phyloP scores from a whole-genome alignment of 306 rosid species.

The Alnus rubra region DNA sequence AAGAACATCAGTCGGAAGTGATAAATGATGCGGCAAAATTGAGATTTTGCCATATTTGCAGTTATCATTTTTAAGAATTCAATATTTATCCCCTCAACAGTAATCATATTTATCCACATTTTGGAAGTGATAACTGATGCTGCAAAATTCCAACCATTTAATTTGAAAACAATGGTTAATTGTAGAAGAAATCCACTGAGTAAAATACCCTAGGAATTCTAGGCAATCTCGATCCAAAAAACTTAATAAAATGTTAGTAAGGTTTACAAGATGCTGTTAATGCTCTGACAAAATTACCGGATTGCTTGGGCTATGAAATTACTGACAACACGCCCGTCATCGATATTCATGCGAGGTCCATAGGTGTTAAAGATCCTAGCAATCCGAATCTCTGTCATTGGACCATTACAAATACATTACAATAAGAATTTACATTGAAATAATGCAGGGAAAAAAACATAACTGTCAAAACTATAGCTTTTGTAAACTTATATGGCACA shows the following conservation, averaged over 20 bases:
- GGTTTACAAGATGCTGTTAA: background rate
- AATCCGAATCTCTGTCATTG: conserved; percentile 67
- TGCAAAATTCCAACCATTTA: too few species aligned
- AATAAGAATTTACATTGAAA: background rate
- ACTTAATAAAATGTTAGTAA: background rate
- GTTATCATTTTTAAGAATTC: too few species aligned
- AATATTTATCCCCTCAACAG: too few species aligned
- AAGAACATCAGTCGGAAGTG: background rate
- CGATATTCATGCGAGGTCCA: conserved; percentile 98
- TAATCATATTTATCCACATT: too few species aligned
- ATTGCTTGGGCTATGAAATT: conserved; percentile 96
- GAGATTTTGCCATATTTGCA: too few species aligned
- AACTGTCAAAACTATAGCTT: background rate
- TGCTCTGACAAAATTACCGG: conserved; percentile 49
- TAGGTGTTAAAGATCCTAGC: conserved; percentile 97
- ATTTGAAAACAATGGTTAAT: too few species aligned
- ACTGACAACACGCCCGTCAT: conserved; percentile 98
- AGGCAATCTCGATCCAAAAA: background rate
- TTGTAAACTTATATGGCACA: conserved; percentile 6
- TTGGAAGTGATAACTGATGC: too few species aligned
- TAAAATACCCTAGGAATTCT: too few species aligned
- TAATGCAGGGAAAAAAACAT: conserved; percentile 10
- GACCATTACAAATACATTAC: background rate
- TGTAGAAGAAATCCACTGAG: too few species aligned
- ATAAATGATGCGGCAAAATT: too few species aligned